Base-by-base conservation (phyloP, 352 stramenopile species). In the Phytopythium aichiense region DNA sequence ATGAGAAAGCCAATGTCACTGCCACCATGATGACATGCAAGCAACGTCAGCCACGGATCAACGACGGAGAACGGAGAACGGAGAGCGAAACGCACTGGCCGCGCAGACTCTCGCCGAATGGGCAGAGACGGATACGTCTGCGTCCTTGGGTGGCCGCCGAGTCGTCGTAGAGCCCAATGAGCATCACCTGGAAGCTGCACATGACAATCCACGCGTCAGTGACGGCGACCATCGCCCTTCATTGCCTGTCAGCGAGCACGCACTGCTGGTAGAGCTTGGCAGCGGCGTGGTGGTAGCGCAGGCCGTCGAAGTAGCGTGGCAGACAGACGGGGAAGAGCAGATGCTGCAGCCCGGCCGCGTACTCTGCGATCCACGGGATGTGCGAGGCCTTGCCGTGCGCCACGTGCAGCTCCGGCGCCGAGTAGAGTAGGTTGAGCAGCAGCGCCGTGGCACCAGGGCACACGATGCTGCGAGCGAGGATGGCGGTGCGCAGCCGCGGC, bases 371-470 rank as follows among this genome's bases (percentile, higher is more conserved):
- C 79, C 79, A 88, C 11, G 68, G 79, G 45, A 79, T 69, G 25
- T 66, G 72, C 5, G 73, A 79, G 12, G 55, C 48, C 35, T 81
- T 69, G 11, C 63, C 73, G 49, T 75, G 67, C 11, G 57, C 58
- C 0, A 81, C 65, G 8, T 79, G 62, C 2, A 61, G 59, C 58
- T 86, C 76, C 12, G 74, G 68, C 0, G 74, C 67, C 16, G 74
- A 85, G 48, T 76, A 84, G 25, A 89, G 72, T 18, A 89, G 69
- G 53, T 89, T 89, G 7, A 85, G 66, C n/a, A 89, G 65, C 37
- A 87, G 53, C 20, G 77, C 73, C 13, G 71, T 82, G 7, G 71
- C 76, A 0, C 79, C 77, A 2, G 79, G 79, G 46, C 79, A 89
- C 7, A 85, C 50, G 28, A 81, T 69, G 25, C 64, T 81, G n/a